Base-by-base conservation (phyloP, 2,329 filamentous ascomycete genomes). In the Fonsecaea nubica region DNA sequence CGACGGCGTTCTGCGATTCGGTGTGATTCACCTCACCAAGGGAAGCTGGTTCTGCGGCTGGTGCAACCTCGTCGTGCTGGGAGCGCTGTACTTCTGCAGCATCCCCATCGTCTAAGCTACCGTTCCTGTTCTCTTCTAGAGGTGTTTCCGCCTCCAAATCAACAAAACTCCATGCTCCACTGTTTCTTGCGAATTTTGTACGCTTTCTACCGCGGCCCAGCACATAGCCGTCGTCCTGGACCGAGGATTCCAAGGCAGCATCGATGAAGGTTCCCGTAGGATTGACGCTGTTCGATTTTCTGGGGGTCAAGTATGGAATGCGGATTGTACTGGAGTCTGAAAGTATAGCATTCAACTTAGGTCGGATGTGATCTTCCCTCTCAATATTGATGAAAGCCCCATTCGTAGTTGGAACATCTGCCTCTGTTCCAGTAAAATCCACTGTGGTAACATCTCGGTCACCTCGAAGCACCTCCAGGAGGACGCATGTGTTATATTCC, bases 161-260 rank as follows among this genome's bases (percentile, higher is more conserved):
- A 25, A 84, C 83, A 73, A 93, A 90, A 69, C 86, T 89, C 94
- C 94, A 97, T 33, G 86, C 82, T 35, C 83, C 85, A 73, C 87
- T 89, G 59, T 87, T 82, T 67, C 89, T 82, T 65, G 89, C 86
- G 76, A 91, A 90, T 53, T 88, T 87, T 7, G 89, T 87, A 62
- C 87, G 85, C 78, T 93, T 96, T 67, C 87, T 88, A 33, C 86
- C 87, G 73, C 83, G 86, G 4, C 85, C 86, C 40, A 80, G 84
- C 30, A 86, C 80, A 50, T 83, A 84, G 1, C 86, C 86, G 76
- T 91, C 87, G 32, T 91, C 90, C 66, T 92, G 89, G 13, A 75
- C 76, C 59, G 94, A 89, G n/a, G 65, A 62, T n/a, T 71, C 70
- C n/a, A 71, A 35, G 8, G 64, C 58, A n/a, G 63, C 52, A 58